phyloP scores from a whole-genome alignment of 192 early-diverging fungal species.

The Backusella macrospora region DNA sequence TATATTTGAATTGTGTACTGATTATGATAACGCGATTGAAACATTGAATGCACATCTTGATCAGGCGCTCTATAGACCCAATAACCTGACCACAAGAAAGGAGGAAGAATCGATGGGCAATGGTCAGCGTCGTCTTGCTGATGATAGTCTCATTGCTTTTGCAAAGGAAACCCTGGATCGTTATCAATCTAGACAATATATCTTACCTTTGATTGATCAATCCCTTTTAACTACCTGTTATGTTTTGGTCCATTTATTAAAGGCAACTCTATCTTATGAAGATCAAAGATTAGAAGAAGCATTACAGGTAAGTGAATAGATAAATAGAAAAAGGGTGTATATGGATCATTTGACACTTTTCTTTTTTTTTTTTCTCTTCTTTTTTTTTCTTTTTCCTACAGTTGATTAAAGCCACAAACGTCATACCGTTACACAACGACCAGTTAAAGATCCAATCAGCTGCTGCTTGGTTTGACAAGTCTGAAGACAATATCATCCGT shows the following conservation, averaged over 20 bases:
- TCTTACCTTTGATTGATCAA: not conserved
- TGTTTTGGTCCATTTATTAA: conserved; percentile 54
- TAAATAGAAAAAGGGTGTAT: not conserved
- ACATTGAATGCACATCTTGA: conserved; percentile 34
- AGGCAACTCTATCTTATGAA: conserved; percentile 41
- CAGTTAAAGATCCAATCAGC: not conserved
- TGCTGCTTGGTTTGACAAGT: conserved; percentile 2
- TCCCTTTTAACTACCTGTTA: not conserved
- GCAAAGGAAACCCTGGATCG: not conserved
- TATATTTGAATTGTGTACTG: conserved; percentile 59
- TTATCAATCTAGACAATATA: not conserved
- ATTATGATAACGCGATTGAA: conserved; percentile 28
- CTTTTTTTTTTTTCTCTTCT: not conserved
- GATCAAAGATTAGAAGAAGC: conserved; percentile 63
- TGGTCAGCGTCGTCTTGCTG: not conserved
- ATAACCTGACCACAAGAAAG: not conserved
- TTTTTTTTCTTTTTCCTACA: not conserved
- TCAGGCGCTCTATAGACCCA: conserved; percentile 22
- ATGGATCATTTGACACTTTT: not conserved
- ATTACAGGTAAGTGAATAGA: conserved; percentile 45
- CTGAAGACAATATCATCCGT: not conserved
- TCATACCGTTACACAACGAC: not conserved
- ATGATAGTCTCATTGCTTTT: not conserved
- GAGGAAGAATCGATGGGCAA: not conserved
- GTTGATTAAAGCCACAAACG: conserved; percentile 5